A percentile compares a stretch with the other conserved stretches of the same genome.
Conservation (phyloP, 352 stramenopile species). For the Aphanomyces cochlioides region DNA sequence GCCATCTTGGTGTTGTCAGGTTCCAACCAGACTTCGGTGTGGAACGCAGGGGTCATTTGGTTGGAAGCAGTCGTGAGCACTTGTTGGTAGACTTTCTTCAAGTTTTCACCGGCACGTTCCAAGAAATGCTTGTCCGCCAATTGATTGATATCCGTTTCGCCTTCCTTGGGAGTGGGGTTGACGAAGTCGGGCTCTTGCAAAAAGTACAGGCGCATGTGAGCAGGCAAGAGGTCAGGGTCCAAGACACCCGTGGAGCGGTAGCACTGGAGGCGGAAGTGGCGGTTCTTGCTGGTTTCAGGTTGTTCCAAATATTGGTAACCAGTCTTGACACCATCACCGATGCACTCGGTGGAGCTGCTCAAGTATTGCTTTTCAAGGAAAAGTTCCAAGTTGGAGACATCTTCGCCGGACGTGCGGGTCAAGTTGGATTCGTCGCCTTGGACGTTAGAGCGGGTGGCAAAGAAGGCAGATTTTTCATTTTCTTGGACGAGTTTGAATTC, state of each 20-base stretch:
- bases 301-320: conserved; percentile 74
- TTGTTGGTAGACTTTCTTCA: conserved; percentile 78
- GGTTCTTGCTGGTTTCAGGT: conserved; percentile 48
- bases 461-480: conserved; percentile 65
- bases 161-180: conserved; percentile 48
- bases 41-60: conserved; percentile 77
- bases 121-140: conserved; percentile 77
- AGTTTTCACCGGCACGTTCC: conserved; percentile 49
- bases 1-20: conserved; percentile 73
- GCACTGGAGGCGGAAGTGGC: conserved; percentile 79
- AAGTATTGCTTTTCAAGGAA: conserved; percentile 78
- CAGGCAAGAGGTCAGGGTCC: conserved; percentile 64
- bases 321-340: conserved; percentile 73
- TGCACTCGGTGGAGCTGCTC: conserved; percentile 57
- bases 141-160: conserved; percentile 73
- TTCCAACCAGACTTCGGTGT: conserved; percentile 74
- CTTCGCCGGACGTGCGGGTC: conserved; percentile 49
- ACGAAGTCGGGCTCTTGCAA: conserved; percentile 68
- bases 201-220: conserved; percentile 85
- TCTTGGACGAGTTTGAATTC: conserved; percentile 83
- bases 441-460: conserved; percentile 78
- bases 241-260: conserved; percentile 74
- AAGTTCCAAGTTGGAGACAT: conserved; percentile 69
- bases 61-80: conserved; percentile 62
- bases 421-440: conserved; percentile 50